Base-by-base conservation (phyloP, 345 rosid genomes). In the Schrenkiella parvula region DNA sequence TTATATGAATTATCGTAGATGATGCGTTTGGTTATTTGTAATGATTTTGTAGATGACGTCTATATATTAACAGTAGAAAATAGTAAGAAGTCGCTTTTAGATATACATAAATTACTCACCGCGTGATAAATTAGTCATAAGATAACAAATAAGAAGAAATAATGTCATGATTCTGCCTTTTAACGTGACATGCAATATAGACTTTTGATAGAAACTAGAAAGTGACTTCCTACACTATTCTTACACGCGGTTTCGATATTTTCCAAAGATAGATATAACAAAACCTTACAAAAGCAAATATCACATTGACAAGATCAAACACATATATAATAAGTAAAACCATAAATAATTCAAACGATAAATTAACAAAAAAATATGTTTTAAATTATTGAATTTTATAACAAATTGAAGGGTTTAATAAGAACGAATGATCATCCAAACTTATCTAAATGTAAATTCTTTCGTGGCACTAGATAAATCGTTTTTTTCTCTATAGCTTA, bases 171-270 rank as follows among this genome's bases (percentile, higher is more conserved):
- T 61, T 68, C n/a, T 60, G 61, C 70, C 63, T 56, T 74, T 55
- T 35, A 70, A 76, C 46, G 66, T 76, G 71, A 76, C 80, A 76
- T 70, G 62, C 67, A 47, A 56, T 56, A 47, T 47, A 35, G 71
- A 76, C 75, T 70, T 76, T 76, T 70, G 31, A 70, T 47, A 47
- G 38, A 43, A 51, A 75, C 70, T 69, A 46, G 71, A 76, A 44
- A 76, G 76, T 56, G 80, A 76, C 76, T 56, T 57, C 61, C 1
- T 68, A 21, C 66, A 70, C 71, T 76, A 23, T 64, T 76, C 80
- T 76, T 50, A 64, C 61, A 76, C 80, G 80, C 80, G 80, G 75
- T 76, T 76, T 70, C 47, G 38, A 39, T 64, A 76, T 46, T 76
- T 76, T 70, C 61, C 44, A 22, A 37, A 19, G 2, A 17, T n/a